Evolutionary conservation across 1,139 yeast genomes (phyloP), one percentile per base, ranked within the genome.

Genomic region (Suhomyces anneliseae): DNA sequence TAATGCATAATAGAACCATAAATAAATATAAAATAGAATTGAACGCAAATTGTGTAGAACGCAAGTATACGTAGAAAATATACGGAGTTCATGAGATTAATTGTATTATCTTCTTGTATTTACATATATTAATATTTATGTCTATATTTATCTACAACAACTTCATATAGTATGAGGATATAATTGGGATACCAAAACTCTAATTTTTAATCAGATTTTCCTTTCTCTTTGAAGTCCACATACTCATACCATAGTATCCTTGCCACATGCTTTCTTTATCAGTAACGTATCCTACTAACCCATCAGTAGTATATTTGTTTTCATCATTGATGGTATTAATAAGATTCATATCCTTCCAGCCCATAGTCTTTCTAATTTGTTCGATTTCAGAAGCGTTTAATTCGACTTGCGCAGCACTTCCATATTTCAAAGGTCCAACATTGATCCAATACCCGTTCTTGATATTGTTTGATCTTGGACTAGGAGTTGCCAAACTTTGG

Each of bases 381-480:
- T 67, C 62, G 40, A 90, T 60, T 59, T 90, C 97, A 15, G 83
- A 83, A 15, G 79, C 71, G 32, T 82, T 84, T 27, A 88, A 68
- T 62, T 89, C 96, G 1, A 84, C 87, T 54, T 79, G 81, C 1
- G 97, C 95, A 1, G 92, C 90, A 4, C 90, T 82, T 0, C 97
- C 97, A 66, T 90, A 90, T 64, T 90, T 90, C 51, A 90, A 71
- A 0, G 97, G 97, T 0, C 97, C 97, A 15, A 82, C 76, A 60
- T 90, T 90, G 52, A 90, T 82, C 97, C 96, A 90, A 45, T 74
- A 74, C 0, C 87, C 82, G 9, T 69, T 65, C 34, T 70, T 64
- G n/a, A 60, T 50, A 4, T 49, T 48, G 43, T 55, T 55, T 33
- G 49, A 49, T 34, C 54, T 55, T 9, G 41, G n/a, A 4, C 67